Conservation (phyloP, 805 yeast genomes). For the Schwanniomyces sp. region DNA sequence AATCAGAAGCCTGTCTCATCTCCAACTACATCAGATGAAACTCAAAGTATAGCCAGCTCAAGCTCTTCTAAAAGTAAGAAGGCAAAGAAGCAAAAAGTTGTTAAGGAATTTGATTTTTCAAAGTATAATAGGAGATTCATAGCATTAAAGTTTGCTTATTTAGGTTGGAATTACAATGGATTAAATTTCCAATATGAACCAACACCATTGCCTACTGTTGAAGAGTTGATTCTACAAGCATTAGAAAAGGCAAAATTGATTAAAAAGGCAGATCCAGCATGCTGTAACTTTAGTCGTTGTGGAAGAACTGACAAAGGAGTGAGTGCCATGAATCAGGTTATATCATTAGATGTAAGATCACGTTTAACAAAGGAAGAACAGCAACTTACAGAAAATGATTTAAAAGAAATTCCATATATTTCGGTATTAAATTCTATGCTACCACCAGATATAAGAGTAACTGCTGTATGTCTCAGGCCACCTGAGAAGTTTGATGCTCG, state of each 20-base stretch:
- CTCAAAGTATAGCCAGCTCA: not conserved
- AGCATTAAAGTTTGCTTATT: constrained; percentile 80
- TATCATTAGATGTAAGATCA: constrained; percentile 76
- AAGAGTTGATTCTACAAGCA: constrained; percentile 71
- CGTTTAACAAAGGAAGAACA: constrained; percentile 64
- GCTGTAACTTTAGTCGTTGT: constrained; percentile 80
- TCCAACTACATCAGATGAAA: constrained; percentile 1
- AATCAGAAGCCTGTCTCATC: not conserved
- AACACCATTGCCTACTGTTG: constrained; percentile 85
- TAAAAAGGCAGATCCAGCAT: constrained; percentile 54
- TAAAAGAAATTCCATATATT: constrained; percentile 72
- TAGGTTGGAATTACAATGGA: constrained; percentile 96
- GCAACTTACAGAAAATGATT: constrained; percentile 52
- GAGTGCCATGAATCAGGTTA: constrained; percentile 94
- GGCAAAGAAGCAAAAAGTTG: constrained; percentile 25
- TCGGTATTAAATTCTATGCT: constrained; percentile 70
- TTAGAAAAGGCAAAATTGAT: constrained; percentile 66
- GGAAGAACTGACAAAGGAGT: constrained; percentile 97
- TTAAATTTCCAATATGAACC: constrained; percentile 76
- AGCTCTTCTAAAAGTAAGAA: not conserved
- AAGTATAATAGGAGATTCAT: constrained; percentile 64
- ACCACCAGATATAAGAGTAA: constrained; percentile 82
- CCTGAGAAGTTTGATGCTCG: constrained; percentile 87
- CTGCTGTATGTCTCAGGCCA: constrained; percentile 79
- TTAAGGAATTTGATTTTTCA: constrained; percentile 55